Percentiles rank a stretch among this genome's conserved stretches.
These are phyloP conservation scores for Fistulinella staudtii DNA, from an alignment of 1,284 basidiomycete species.

Conservation along the genomic window DNA sequence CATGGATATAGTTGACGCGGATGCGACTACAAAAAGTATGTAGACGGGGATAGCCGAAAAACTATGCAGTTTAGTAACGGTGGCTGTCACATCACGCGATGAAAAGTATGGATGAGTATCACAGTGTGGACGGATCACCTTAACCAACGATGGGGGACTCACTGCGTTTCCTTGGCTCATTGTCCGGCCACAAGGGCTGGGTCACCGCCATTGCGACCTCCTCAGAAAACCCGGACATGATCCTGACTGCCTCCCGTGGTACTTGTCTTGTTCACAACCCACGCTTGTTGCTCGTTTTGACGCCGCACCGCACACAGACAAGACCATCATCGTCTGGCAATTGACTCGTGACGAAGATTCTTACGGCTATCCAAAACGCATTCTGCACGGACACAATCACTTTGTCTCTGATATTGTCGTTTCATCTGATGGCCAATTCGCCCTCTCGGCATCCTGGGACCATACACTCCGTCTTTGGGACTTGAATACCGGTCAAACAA, in stretches of 20 bases:
- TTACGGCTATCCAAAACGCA: slow-evolving; percentile 95
- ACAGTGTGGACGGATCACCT: slow-evolving; percentile 35
- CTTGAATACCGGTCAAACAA: slow-evolving; percentile 91
- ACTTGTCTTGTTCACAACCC: slow-evolving; percentile 35
- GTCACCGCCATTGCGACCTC: slow-evolving; percentile 96
- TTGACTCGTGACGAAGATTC: slow-evolving; percentile 92
- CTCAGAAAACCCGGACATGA: slow-evolving; percentile 95
- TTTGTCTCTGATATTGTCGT: slow-evolving; percentile 99
- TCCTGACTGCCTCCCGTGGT: slow-evolving; percentile 96
- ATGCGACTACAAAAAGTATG: neutral
- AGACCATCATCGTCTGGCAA: slow-evolving; percentile 99
- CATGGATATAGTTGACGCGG: no score
- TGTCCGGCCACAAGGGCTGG: slow-evolving; percentile 96
- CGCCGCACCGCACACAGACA: slow-evolving; percentile 78
- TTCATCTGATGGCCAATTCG: slow-evolving; percentile 99
- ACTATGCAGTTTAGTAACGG: slow-evolving; percentile 51
- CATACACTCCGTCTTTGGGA: slow-evolving; percentile 99
- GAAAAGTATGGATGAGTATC: slow-evolving; percentile 5
- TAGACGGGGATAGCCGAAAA: slow-evolving; percentile 33
- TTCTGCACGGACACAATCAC: slow-evolving; percentile 99
- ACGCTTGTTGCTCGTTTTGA: slow-evolving; percentile 23
- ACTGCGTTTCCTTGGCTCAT: slow-evolving; percentile 88
- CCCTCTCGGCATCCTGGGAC: slow-evolving; percentile 99
- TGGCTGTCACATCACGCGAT: slow-evolving; percentile 54
- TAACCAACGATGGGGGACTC: slow-evolving; percentile 71